Conservation (phyloP, 257 asterid genomes). For the Lithospermum erythrorhizon region DNA sequence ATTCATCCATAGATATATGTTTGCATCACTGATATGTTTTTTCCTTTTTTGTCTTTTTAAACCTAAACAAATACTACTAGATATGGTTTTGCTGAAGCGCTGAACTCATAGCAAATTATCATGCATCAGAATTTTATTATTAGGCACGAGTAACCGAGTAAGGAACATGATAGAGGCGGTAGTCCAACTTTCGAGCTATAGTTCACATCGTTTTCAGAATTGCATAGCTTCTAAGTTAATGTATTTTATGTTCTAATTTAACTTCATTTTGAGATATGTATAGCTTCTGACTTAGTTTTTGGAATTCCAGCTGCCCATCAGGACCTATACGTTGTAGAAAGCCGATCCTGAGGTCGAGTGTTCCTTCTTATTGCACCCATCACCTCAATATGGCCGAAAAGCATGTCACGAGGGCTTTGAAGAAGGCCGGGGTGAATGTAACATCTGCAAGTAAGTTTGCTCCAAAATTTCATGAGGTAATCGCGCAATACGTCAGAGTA, state of each 20-base stretch:
- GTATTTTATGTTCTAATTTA: too few relatives aligned
- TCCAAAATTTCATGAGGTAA: constrained; percentile 70
- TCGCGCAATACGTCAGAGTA: constrained; percentile 52
- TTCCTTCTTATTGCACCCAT: constrained; percentile 56
- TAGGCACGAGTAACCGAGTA: too few relatives aligned
- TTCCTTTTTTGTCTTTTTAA: too few relatives aligned
- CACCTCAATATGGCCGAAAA: constrained; percentile 79
- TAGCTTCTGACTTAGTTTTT: neutral
- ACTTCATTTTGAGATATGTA: neutral
- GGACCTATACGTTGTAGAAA: constrained; percentile 80
- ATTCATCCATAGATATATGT: too few relatives aligned
- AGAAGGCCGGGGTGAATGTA: constrained; percentile 65
- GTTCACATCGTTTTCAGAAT: neutral
- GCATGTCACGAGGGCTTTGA: constrained; percentile 57
- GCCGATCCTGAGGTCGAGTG: constrained; percentile 69
- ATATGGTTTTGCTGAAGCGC: too few relatives aligned
- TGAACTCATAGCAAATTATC: too few relatives aligned
- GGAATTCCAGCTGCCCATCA: constrained; percentile 51
- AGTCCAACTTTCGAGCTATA: too few relatives aligned
- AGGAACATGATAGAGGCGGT: too few relatives aligned
- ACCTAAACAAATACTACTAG: too few relatives aligned
- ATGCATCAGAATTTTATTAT: too few relatives aligned
- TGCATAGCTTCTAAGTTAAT: neutral
- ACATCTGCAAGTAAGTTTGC: constrained; percentile 63
- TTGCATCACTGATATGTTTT: too few relatives aligned